Evolutionary conservation across 2,329 filamentous ascomycete species (phyloP), one percentile per base, ranked within the genome.

Genomic region (Xylogone sp.): DNA sequence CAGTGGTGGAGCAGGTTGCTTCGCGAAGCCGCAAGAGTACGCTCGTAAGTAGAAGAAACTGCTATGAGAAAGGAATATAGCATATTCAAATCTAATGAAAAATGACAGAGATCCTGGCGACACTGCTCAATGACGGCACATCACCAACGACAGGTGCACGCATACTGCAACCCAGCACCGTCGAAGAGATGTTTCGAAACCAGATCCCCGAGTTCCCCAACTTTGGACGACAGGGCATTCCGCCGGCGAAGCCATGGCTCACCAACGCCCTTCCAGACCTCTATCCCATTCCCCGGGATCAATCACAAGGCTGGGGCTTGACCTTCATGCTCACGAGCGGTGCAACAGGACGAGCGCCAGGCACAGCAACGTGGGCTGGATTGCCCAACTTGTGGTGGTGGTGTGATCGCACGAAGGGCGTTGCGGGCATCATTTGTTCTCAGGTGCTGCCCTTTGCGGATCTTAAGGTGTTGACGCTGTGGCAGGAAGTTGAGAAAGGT

Each of bases 121-220:
- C 76, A 0, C 67, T 88, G 2, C 68, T 88, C 21, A 88, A 88
- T 61, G 69, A 83, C 53, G 85, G 85, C 47, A 78, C 70, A 0
- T 82, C 75, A 29, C 79, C 84, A 0, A 71, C 59, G 0, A 87
- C 81, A 0, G 76, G 77, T 2, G 64, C 65, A 0, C 70, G 71
- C 48, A 75, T 88, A 22, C 71, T 88, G 6, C 67, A 71, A n/a
- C 70, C 75, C n/a, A 69, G 74, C 21, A 85, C 82, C 0, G 77
- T 88, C 0, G 74, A 83, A 16, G 66, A 77, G 24, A 84, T 88
- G 79, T 87, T 82, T 63, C 71, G 70, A 52, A 87, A 88, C 62
- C 82, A 83, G 55, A 75, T 84, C 47, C 71, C 77, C 0, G 53
- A 75, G 1, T 74, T 77, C 44, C 79, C 79, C 1, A 61, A 82